Conservation (phyloP, 257 asterid species). For the Parsonsia alboflavescens region DNA sequence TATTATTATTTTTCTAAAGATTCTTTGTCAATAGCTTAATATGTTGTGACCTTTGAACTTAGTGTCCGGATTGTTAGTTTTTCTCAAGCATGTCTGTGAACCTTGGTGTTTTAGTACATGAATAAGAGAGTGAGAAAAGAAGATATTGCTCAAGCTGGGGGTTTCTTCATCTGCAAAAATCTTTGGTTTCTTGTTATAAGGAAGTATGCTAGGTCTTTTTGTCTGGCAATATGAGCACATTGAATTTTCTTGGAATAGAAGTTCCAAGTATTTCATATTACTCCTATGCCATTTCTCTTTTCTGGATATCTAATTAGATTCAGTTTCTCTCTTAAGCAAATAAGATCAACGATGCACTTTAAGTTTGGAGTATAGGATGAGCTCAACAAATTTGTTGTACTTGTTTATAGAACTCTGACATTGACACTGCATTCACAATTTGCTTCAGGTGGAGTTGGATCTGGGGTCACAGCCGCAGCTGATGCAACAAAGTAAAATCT, state of each 20-base stretch:
- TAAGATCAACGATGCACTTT: neutral
- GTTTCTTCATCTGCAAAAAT: neutral
- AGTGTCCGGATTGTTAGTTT: neutral
- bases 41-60: neutral
- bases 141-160: neutral
- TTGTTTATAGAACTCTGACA: constrained; percentile 12
- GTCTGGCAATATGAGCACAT: neutral
- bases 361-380: neutral
- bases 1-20: neutral
- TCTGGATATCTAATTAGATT: neutral
- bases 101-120: neutral
- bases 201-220: neutral
- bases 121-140: neutral
- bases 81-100: neutral
- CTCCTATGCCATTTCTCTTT: neutral
- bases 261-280: constrained; percentile 5
- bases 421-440: constrained; percentile 20
- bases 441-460: constrained; percentile 60
- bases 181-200: neutral
- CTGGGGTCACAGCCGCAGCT: constrained; percentile 51
- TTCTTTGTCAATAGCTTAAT: neutral
- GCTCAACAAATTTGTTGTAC: neutral
- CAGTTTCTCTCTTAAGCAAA: neutral
- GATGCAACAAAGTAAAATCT: constrained; percentile 82
- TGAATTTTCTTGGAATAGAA: neutral